Evolutionary conservation across 2,329 filamentous ascomycete species (phyloP).

Genomic region (Colletotrichum chlorophyti): DNA sequence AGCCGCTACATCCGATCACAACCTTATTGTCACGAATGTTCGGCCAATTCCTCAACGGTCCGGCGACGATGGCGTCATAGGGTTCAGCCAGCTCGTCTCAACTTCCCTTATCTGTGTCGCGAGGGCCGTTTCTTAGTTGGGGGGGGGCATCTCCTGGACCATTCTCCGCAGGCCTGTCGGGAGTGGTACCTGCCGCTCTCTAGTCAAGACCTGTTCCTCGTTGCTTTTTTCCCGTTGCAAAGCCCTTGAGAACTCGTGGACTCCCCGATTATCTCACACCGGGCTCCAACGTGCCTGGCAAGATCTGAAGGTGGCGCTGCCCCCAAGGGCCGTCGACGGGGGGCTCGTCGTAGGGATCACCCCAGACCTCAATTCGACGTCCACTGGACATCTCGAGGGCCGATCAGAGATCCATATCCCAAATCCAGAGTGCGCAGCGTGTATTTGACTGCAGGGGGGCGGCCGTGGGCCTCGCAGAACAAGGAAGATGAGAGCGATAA

Average conservation of each 20-base stretch:
- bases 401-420: constrained; percentile 18
- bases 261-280: constrained; percentile 10
- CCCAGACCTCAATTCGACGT: constrained; percentile 6
- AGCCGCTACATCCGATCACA: too few species aligned
- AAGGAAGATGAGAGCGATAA: neutral
- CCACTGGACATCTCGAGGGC: constrained; percentile 1
- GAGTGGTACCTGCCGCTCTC: neutral
- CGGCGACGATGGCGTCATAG: too few species aligned
- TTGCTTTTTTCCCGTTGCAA: constrained; percentile 22
- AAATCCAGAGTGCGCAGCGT: too few species aligned
- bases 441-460: constrained; percentile 10
- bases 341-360: constrained; percentile 4
- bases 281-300: neutral
- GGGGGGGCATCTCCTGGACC: too few species aligned
- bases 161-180: neutral
- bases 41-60: too few species aligned
- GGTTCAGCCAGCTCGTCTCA: too few species aligned
- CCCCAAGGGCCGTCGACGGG: neutral
- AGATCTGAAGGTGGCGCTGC: neutral
- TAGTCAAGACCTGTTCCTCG: constrained; percentile 2
- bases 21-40: too few species aligned
- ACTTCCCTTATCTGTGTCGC: too few species aligned
- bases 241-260: constrained; percentile 4
- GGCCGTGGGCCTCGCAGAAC: neutral
- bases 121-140: too few species aligned